A percentile compares a stretch with the other conserved stretches of the same genome.
Evolutionary conservation across 192 early-diverging fungal species (phyloP).

Genomic region (Powellomyces hirtus): DNA sequence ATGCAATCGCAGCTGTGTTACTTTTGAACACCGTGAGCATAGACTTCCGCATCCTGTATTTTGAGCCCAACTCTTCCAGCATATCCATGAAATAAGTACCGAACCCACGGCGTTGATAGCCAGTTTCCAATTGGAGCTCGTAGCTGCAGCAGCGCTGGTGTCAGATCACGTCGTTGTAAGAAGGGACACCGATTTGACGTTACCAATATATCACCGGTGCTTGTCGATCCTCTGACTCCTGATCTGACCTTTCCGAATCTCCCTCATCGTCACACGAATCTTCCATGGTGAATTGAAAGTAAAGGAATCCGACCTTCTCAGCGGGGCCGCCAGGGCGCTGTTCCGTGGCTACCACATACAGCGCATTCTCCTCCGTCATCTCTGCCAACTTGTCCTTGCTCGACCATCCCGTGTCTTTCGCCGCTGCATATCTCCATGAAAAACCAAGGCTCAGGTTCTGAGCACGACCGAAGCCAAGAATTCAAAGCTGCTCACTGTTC

Average conservation of each 20-base stretch:
- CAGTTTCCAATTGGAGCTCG: constrained; percentile 59
- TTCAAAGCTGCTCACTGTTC: constrained; percentile 48
- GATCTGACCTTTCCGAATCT: not conserved
- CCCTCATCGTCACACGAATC: constrained; percentile 45
- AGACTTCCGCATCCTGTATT: constrained; percentile 56
- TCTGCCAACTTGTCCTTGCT: constrained; percentile 54
- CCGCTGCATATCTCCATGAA: constrained; percentile 51
- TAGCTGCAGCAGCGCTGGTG: constrained; percentile 42
- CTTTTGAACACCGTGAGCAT: constrained; percentile 73
- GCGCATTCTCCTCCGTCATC: constrained; percentile 51
- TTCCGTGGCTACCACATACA: constrained; percentile 53
- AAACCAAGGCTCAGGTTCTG: not conserved
- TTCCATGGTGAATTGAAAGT: constrained; percentile 65
- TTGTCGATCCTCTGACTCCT: constrained; percentile 22
- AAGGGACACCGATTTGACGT: not conserved
- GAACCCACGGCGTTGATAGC: constrained; percentile 48
- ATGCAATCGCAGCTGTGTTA: constrained; percentile 59
- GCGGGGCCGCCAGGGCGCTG: not conserved
- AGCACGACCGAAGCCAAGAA: not conserved
- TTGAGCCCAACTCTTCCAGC: constrained; percentile 48
- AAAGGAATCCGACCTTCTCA: constrained; percentile 45
- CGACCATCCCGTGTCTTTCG: constrained; percentile 66
- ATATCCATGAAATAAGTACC: constrained; percentile 57
- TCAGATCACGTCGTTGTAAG: not conserved
- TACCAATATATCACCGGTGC: constrained; percentile 65